Evolutionary conservation across 2,329 filamentous ascomycete genomes (phyloP), one percentile per base, ranked within the genome.

Genomic region (Dactylellina cionopaga): DNA sequence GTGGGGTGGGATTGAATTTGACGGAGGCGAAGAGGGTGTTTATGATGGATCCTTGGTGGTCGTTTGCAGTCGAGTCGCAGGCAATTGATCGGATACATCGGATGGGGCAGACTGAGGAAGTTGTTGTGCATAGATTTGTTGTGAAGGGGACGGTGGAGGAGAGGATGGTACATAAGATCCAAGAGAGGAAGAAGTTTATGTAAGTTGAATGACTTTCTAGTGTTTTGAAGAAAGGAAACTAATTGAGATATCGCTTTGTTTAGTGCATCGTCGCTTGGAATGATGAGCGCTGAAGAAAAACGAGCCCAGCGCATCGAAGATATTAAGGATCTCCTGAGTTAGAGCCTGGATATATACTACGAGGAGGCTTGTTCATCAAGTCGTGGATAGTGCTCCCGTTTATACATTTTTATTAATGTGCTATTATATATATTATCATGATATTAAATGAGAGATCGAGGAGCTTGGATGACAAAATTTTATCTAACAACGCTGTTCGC

Each of bases 1-100:
- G 96, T 3, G 96, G 95, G 22, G 95, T 99, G 0, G 95, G 95
- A 0, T 84, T 99, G 43, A 99, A 99, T 78, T 81, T 99, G 73
- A 98, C 94, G 0, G 89, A 89, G 75, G 95, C 95, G 4, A 92
- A 89, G 75, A 85, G 91, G 59, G 96, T 99, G 3, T 99, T 90
- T 82, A 96, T 99, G 91, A 98, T 99, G 95, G 95, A 99, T 80
- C 95, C 95, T 0, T 99, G 95, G 95, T 99, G 95, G 95, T 96
- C 91, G 79, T 99, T 94, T 80, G 93, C 95, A 0, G 89, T 98
- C 10, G 95, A 99, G 81, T 92, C 93, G 3, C 95, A 99, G 81
- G 95, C 95, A 6, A 98, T 99, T 78, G 95, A 99, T 82, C 91
- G 95, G 0, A 92, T 99, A 31, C 95, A 99, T 82, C 88, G 95